Conservation (phyloP, 2,329 filamentous ascomycete species). For the Pyrenochaeta sp. region DNA sequence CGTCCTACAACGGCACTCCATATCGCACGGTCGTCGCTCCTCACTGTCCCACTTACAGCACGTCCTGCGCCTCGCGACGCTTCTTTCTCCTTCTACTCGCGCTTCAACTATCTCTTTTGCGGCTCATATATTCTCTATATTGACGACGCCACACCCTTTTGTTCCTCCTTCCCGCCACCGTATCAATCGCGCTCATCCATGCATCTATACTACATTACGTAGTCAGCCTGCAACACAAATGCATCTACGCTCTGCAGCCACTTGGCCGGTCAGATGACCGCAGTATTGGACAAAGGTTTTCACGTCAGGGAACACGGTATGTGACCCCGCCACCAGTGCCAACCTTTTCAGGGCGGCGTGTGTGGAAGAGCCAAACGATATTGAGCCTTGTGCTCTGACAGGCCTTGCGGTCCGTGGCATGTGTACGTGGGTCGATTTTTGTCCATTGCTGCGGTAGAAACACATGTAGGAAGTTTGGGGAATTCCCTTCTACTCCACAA, state of each 20-base stretch:
- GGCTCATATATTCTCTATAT: background rate
- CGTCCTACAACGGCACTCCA: too few relatives aligned
- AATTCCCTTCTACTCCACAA: conserved; percentile 10
- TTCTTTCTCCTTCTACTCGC: conserved; percentile 16
- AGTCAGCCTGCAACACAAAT: background rate
- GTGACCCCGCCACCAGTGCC: conserved; percentile 34
- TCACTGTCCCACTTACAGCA: background rate
- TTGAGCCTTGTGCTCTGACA: conserved; percentile 30
- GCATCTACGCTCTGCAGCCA: conserved; percentile 1
- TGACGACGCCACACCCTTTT: background rate
- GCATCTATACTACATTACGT: background rate
- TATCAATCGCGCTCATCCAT: background rate
- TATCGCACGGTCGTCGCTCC: background rate
- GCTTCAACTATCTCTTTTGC: conserved; percentile 2
- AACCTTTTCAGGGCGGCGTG: conserved; percentile 31
- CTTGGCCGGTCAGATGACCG: conserved; percentile 14
- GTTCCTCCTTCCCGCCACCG: background rate
- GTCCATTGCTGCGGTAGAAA: conserved; percentile 16
- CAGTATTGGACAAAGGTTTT: conserved; percentile 22
- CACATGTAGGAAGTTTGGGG: conserved; percentile 23
- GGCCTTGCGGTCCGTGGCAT: conserved; percentile 36
- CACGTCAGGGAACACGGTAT: conserved; percentile 26
- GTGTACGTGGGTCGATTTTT: conserved; percentile 30
- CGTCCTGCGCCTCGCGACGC: conserved; percentile 17
- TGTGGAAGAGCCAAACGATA: conserved; percentile 40